Evolutionary conservation across 305 asterid species (phyloP), one percentile per base, ranked within the genome.

Genomic region (Fraxinus xanthoxyloides): DNA sequence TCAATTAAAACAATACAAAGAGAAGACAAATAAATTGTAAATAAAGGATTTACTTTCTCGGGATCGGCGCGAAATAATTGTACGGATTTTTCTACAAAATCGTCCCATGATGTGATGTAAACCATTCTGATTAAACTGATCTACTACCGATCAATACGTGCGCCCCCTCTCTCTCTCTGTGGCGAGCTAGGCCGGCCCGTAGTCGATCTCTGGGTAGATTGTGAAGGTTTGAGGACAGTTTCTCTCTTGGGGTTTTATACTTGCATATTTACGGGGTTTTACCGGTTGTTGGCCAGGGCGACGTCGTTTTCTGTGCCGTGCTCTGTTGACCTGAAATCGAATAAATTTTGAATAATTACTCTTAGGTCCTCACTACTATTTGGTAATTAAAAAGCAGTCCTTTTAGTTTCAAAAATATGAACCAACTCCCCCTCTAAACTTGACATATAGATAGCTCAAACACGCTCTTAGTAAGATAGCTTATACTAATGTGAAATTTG

Each of bases 21-120:
- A 51, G 56, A 15, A 35, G 2, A 32, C 0, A 2, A 82, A 31
- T 3, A 46, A 0, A 2, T 56, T 12, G 17, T 0, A 81, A 8
- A 23, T 31, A 65, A 23, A 40, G 73, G 79, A n/a, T 32, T 61
- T 79, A 93, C 99, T 46, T 91, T 92, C 36, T 91, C 92, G 5
- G 97, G 98, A 92, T 95, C 93, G 83, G 95, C 79, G 1, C 94
- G 94, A 82, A 90, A 93, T 72, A 95, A 86, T 77, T 91, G 98
- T 35, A 95, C 88, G 70, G 97, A 92, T 85, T 89, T 94, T 61
- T 93, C 99, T 19, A 87, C 89, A 70, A 95, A 95, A 87, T 95
- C 97, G 67, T 95, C 99, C 99, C 98, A 94, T 1, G 98, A 89
- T 63, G 87, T 89, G 63, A 92, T 88, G 82, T 95, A 94, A 48